A percentile compares a stretch with the other conserved stretches of the same genome.
These are phyloP conservation scores for Plasmodium relictum DNA, from an alignment of 169 alveolate genomes.

Conservation along the genomic window DNA sequence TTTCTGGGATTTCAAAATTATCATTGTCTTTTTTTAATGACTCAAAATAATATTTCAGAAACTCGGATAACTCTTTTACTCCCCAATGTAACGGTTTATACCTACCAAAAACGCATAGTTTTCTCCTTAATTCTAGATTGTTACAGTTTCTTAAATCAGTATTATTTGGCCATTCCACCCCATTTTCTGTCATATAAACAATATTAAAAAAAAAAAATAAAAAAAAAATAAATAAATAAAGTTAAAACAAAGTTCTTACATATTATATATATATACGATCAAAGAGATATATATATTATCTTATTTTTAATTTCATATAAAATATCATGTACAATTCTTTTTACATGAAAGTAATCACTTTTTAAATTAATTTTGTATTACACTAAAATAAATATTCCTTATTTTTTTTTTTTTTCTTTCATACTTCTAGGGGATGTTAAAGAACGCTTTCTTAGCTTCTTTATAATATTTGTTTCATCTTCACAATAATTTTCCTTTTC, in stretches of 20 bases:
- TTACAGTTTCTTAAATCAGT: conserved; percentile 43
- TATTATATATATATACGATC: background rate
- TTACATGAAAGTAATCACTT: too few relatives aligned
- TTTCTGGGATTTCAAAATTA: conserved; percentile 66
- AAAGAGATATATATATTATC: too few relatives aligned
- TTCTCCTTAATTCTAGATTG: conserved; percentile 34
- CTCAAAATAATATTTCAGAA: conserved; percentile 52
- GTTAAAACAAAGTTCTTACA: background rate
- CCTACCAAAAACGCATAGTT: conserved; percentile 59
- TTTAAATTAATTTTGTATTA: too few relatives aligned
- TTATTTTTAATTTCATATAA: too few relatives aligned
- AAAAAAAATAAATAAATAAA: background rate
- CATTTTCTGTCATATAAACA: conserved; percentile 12
- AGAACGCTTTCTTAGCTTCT: conserved; percentile 43
- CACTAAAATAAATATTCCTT: background rate
- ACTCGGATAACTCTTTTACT: conserved; percentile 38
- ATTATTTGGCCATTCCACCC: conserved; percentile 63
- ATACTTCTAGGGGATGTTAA: conserved; percentile 59
- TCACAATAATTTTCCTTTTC: conserved; percentile 1
- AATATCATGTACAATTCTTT: background rate
- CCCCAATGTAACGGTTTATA: conserved; percentile 74
- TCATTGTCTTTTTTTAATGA: conserved; percentile 38
- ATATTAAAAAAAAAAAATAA: background rate
- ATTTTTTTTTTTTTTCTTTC: conserved; percentile 13
- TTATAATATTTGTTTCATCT: conserved; percentile 18